phyloP scores from a whole-genome alignment of 306 rosid genomes.

The Senna siamea region DNA sequence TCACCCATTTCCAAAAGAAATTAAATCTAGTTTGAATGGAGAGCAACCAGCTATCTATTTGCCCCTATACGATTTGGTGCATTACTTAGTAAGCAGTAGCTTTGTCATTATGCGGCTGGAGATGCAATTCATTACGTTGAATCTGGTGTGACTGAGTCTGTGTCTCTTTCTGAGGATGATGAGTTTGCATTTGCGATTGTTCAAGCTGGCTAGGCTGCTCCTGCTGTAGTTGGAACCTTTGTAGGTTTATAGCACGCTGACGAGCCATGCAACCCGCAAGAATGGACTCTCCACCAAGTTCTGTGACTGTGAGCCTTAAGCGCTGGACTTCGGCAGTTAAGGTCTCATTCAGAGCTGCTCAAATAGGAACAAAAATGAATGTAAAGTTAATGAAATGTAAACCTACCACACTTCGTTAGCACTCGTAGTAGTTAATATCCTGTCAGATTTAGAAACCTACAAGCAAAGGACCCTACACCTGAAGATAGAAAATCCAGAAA shows the following conservation, averaged over 20 bases:
- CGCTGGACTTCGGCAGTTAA: conserved; percentile 77
- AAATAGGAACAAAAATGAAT: conserved; percentile 24
- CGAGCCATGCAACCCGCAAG: conserved; percentile 59
- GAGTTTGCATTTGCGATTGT: conserved; percentile 46
- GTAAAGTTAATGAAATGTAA: conserved; percentile 6
- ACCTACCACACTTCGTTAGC: neutral
- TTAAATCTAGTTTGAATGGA: conserved; percentile 25
- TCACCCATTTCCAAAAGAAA: conserved; percentile 32
- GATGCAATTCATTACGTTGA: conserved; percentile 37
- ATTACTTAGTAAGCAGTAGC: conserved; percentile 40
- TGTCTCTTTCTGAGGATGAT: conserved; percentile 40
- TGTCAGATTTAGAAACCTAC: neutral
- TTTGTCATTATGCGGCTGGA: conserved; percentile 50
- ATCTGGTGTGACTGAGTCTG: conserved; percentile 43
- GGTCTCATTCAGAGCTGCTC: conserved; percentile 78
- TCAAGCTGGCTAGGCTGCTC: conserved; percentile 51
- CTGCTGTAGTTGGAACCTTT: conserved; percentile 59
- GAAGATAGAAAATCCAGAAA: neutral
- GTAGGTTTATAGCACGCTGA: conserved; percentile 63
- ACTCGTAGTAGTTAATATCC: neutral
- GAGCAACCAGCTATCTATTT: conserved; percentile 20
- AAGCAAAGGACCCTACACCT: neutral
- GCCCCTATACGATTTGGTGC: conserved; percentile 23
- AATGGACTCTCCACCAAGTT: conserved; percentile 60
- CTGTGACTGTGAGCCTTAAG: conserved; percentile 57